Evolutionary conservation across 345 rosid species (phyloP).

Genomic region (Jatropha curcas): DNA sequence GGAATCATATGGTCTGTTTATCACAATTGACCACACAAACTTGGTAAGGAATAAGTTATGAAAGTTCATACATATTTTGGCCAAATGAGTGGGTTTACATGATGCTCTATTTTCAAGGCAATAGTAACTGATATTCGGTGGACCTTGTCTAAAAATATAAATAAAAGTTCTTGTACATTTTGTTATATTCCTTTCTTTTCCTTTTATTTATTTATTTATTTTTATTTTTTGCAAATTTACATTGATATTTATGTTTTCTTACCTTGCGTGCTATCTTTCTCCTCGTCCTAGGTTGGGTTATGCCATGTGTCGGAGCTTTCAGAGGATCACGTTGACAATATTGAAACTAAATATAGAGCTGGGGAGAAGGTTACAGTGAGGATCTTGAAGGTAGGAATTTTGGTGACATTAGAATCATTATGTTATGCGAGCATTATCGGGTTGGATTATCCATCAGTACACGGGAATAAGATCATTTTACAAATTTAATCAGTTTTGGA

Average conservation of each 20-base stretch:
- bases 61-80: not conserved
- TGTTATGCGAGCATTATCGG: not conserved
- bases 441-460: not conserved
- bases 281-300: conserved; percentile 72
- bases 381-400: conserved; percentile 69
- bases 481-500: not conserved
- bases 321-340: conserved; percentile 55
- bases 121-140: not conserved
- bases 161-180: not conserved
- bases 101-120: not conserved
- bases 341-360: conserved; percentile 59
- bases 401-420: not conserved
- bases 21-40: conserved; percentile 58
- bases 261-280: not conserved
- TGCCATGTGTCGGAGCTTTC: conserved; percentile 84
- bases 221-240: not conserved
- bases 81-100: conserved; percentile 1
- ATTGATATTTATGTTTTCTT: not conserved
- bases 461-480: not conserved
- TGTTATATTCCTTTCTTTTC: not conserved
- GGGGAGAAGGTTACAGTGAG: conserved; percentile 76
- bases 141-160: not conserved
- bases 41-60: conserved; percentile 51
- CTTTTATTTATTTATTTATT: no score
- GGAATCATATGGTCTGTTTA: conserved; percentile 79